Evolutionary conservation across 768 basidiomycete species (phyloP), one percentile per base, ranked within the genome.

Genomic region (Sporobolomyces phaffii): DNA sequence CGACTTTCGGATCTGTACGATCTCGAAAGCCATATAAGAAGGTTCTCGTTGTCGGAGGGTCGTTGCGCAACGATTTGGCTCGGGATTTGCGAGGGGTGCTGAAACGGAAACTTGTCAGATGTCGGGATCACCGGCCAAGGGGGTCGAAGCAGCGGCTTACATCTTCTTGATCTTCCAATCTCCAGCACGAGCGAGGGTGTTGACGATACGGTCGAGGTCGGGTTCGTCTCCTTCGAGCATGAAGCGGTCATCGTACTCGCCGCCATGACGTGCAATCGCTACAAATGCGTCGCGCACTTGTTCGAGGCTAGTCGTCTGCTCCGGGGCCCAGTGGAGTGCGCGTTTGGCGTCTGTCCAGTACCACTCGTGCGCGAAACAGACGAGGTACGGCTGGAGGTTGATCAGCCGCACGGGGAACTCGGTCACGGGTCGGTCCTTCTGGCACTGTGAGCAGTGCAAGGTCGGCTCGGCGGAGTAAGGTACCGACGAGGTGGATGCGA

Each of bases 361-460:
- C 68, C 68, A 69, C 18, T 28, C 47, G 53, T 69, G 68, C 13
- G 44, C 28, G 45, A n/a, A 4, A 47, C 68, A 69, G 41, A 69
- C 62, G 2, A 41, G 62, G 62, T 56, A 69, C 13, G 62, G 68
- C n/a, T 43, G 24, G 29, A 69, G 58, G 59, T 60, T 64, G 62
- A 61, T 31, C 45, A 64, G 29, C 5, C 62, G 58, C 9, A 33
- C 2, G 2, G 68, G 68, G 47, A 61, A 69, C 17, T 26, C 53
- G n/a, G 31, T 0, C 1, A 15, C 14, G 0, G 40, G 62, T 33
- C 40, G 53, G 40, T 36, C 14, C 26, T 26, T 47, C 29, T 64
- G 60, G 62, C 68, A 69, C 24, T 69, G 68, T 18, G 68, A 64
- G 59, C 68, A 69, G 38, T 40, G 62, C 24, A 54, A 48, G 24